Evolutionary conservation across 78 protist genomes (phyloP).

Genomic region (Paratrimastix pyriformis): DNA sequence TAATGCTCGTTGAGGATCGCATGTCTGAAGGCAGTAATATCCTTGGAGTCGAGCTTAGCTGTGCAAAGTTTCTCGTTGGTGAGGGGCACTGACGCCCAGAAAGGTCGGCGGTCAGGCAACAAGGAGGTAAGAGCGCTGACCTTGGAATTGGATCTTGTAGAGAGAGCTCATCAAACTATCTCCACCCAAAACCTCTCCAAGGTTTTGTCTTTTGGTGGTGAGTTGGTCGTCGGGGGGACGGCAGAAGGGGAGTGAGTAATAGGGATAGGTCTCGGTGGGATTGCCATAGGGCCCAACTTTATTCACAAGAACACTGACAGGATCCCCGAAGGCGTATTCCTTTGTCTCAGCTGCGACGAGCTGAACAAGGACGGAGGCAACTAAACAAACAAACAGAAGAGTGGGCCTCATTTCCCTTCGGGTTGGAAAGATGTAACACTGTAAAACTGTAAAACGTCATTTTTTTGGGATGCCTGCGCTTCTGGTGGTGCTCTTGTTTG

Average conservation of each 20-base stretch:
- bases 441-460: too few relatives aligned
- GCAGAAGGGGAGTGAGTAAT: conserved; percentile 76
- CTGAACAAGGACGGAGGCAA: too few relatives aligned
- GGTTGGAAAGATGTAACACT: too few relatives aligned
- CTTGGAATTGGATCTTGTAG: conserved; percentile 39
- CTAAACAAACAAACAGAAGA: too few relatives aligned
- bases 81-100: neutral
- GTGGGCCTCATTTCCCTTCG: too few relatives aligned
- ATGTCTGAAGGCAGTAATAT: conserved; percentile 40
- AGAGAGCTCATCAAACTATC: conserved; percentile 41
- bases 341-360: too few relatives aligned
- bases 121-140: conserved; percentile 18
- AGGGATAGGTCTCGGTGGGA: conserved; percentile 82
- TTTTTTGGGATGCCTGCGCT: too few relatives aligned
- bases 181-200: conserved; percentile 77
- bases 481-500: too few relatives aligned
- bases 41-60: conserved; percentile 29
- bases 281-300: conserved; percentile 86
- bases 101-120: conserved; percentile 3
- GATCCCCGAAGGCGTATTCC: too few relatives aligned
- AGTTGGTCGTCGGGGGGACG: conserved; percentile 29
- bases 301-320: too few relatives aligned
- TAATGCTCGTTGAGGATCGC: conserved; percentile 74
- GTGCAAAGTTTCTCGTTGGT: conserved; percentile 53
- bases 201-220: conserved; percentile 26